Evolutionary conservation across 2,329 filamentous ascomycete genomes (phyloP).

Genomic region (Pyrenochaeta sp.): DNA sequence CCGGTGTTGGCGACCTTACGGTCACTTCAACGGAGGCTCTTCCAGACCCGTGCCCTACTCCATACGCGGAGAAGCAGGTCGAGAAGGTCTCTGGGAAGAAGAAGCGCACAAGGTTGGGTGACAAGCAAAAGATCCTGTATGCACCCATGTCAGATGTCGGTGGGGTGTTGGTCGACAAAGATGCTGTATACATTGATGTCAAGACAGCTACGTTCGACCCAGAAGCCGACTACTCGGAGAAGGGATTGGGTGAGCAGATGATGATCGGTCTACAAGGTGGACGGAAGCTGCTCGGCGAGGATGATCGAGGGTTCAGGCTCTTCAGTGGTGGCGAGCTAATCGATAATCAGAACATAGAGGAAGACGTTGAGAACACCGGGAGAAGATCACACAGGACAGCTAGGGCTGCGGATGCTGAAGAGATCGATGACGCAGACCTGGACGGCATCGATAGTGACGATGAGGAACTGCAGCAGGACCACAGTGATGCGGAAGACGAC

Average conservation of each 20-base stretch:
- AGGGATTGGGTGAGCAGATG: constrained; percentile 94
- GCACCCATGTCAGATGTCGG: constrained; percentile 99
- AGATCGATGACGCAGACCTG: constrained; percentile 62
- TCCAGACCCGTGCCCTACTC: constrained; percentile 95
- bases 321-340: constrained; percentile 82
- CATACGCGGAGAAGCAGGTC: constrained; percentile 84
- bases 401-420: constrained; percentile 56
- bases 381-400: constrained; percentile 63
- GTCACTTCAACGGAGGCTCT: constrained; percentile 85
- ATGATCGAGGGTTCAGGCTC: constrained; percentile 81
- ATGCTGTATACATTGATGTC: constrained; percentile 89
- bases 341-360: constrained; percentile 60
- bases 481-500: constrained; percentile 60
- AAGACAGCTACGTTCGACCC: constrained; percentile 75
- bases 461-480: constrained; percentile 61
- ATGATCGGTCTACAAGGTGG: constrained; percentile 89
- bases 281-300: constrained; percentile 81
- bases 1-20: constrained; percentile 88
- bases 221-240: constrained; percentile 71
- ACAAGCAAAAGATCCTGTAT: constrained; percentile 96
- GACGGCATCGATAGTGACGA: constrained; percentile 59
- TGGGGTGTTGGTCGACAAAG: constrained; percentile 93
- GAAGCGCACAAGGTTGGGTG: constrained; percentile 80
- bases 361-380: constrained; percentile 66
- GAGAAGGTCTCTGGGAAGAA: constrained; percentile 86